A percentile compares a stretch with the other conserved stretches of the same genome.
These are phyloP conservation scores for Penicillium sp. DNA, from an alignment of 2,329 filamentous ascomycete genomes.

Conservation along the genomic window DNA sequence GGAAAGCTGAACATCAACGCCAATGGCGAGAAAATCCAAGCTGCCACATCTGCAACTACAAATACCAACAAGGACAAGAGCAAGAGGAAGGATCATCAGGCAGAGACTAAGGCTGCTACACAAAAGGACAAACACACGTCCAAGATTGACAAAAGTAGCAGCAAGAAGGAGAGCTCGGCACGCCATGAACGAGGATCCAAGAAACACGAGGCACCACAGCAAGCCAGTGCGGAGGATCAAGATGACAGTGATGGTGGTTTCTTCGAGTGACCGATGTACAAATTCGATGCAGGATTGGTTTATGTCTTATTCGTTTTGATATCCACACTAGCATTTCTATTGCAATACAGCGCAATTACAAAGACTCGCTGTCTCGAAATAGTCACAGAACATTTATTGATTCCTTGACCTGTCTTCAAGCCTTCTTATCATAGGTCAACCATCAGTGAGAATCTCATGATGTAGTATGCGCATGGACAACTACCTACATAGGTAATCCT, in stretches of 20 bases:
- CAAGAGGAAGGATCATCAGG: conserved; percentile 8
- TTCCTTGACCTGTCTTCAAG: too few species aligned
- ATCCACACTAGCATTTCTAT: conserved; percentile 10
- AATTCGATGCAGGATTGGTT: neutral
- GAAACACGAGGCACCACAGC: conserved; percentile 10
- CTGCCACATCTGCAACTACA: neutral
- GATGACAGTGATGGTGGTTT: conserved; percentile 43
- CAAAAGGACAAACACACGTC: neutral
- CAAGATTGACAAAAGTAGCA: conserved; percentile 11
- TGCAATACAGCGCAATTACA: neutral
- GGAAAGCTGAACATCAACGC: conserved; percentile 37
- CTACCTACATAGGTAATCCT: too few species aligned
- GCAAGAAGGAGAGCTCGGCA: conserved; percentile 10
- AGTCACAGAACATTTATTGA: too few species aligned
- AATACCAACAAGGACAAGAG: conserved; percentile 12
- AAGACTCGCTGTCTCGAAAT: neutral
- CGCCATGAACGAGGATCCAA: neutral
- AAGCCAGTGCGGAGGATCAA: conserved; percentile 18
- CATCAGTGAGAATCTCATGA: too few species aligned
- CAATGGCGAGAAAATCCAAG: conserved; percentile 13
- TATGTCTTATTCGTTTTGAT: conserved; percentile 11
- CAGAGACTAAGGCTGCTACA: neutral
- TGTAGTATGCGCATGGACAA: too few species aligned
- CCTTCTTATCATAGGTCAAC: too few species aligned
- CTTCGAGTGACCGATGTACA: conserved; percentile 32